A percentile compares a stretch with the other conserved stretches of the same genome.
These are phyloP conservation scores for Metarhizium humberi DNA, from an alignment of 2,329 filamentous ascomycete species.

Conservation along the genomic window DNA sequence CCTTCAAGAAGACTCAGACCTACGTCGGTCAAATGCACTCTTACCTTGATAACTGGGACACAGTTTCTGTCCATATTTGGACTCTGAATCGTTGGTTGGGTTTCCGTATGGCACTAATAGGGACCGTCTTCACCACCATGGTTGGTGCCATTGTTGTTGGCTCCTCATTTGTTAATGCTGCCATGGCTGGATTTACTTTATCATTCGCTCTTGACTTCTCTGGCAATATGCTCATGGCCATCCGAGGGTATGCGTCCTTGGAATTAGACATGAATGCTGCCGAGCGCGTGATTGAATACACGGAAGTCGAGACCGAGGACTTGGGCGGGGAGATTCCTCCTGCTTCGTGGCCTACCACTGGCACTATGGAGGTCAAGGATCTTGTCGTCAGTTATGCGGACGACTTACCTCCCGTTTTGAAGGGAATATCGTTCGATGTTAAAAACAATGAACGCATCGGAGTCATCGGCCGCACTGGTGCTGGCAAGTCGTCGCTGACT, in stretches of 20 bases:
- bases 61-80: constrained; percentile 58
- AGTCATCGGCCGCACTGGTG: constrained; percentile 70
- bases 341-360: constrained; percentile 67
- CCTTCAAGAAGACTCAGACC: constrained; percentile 57
- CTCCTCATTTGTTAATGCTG: constrained; percentile 52
- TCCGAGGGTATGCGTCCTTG: constrained; percentile 59
- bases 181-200: constrained; percentile 67
- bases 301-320: constrained; percentile 56
- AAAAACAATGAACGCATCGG: constrained; percentile 60
- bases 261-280: constrained; percentile 74
- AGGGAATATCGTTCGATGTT: constrained; percentile 57
- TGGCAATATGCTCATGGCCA: constrained; percentile 51
- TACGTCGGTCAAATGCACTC: constrained; percentile 63
- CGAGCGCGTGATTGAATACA: constrained; percentile 69
- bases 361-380: constrained; percentile 62
- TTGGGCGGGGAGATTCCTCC: constrained; percentile 52
- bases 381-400: constrained; percentile 64
- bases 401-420: constrained; percentile 62
- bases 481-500: constrained; percentile 68
- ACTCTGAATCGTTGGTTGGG: constrained; percentile 71
- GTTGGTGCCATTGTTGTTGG: constrained; percentile 57
- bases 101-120: constrained; percentile 61
- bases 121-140: constrained; percentile 57
- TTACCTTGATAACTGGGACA: constrained; percentile 58
- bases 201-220: constrained; percentile 66